phyloP scores from a whole-genome alignment of 2,329 filamentous ascomycete species.

The Aspergillus thermomutatus region DNA sequence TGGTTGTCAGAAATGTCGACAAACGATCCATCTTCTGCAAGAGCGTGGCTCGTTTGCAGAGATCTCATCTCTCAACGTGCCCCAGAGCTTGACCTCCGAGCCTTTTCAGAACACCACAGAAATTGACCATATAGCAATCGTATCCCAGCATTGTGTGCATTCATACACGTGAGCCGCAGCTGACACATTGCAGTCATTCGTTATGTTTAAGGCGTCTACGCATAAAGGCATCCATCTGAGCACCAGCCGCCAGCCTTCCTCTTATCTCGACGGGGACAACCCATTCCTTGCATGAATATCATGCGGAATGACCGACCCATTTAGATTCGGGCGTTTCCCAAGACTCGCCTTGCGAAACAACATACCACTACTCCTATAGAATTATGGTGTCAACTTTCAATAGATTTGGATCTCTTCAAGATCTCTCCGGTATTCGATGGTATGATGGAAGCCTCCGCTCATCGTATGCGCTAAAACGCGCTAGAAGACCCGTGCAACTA shows the following conservation, averaged over 20 bases:
- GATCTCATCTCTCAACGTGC: constrained; percentile 23
- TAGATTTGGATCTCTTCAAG: not conserved
- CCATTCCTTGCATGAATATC: not conserved
- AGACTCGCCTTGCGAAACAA: not conserved
- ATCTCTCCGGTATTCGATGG: not conserved
- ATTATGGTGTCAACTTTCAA: not conserved
- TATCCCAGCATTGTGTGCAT: not conserved
- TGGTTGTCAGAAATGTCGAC: constrained; percentile 37
- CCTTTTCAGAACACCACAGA: not conserved
- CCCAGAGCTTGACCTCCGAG: constrained; percentile 6
- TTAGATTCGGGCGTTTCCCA: not conserved
- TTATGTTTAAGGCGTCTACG: not conserved
- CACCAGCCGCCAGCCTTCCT: not conserved
- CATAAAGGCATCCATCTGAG: not conserved
- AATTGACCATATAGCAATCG: not conserved
- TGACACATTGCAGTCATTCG: not conserved
- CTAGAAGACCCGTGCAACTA: not conserved
- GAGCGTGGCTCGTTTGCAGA: constrained; percentile 32
- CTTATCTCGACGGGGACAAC: not conserved
- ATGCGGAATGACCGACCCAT: not conserved
- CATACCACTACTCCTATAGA: not conserved
- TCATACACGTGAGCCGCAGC: not conserved
- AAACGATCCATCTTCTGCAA: constrained; percentile 31
- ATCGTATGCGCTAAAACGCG: not conserved
- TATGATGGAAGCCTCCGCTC: not conserved